Evolutionary conservation across 2,329 filamentous ascomycete genomes (phyloP).

Genomic region (Kalmusia sp.): DNA sequence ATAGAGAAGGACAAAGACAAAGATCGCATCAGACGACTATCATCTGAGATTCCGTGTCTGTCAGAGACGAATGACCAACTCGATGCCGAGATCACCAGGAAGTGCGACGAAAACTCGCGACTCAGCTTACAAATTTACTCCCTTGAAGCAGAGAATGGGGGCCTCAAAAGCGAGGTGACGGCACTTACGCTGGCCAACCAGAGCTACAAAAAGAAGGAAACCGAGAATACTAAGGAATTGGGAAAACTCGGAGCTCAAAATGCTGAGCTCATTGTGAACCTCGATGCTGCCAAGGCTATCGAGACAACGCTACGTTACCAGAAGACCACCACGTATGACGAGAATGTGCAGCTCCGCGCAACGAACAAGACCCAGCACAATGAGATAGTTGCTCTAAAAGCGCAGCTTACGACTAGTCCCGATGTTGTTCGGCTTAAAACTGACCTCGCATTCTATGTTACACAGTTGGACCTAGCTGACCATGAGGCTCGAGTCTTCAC

Average conservation of each 20-base stretch:
- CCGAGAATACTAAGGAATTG: too few species aligned
- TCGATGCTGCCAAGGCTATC: too few species aligned
- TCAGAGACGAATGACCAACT: neutral
- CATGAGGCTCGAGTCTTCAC: neutral
- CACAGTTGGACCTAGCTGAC: neutral
- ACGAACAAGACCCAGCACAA: neutral
- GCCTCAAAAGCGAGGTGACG: too few species aligned
- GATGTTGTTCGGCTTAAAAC: neutral
- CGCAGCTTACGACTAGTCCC: too few species aligned
- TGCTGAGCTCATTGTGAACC: too few species aligned
- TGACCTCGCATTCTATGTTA: neutral
- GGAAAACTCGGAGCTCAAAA: too few species aligned
- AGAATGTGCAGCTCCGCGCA: neutral
- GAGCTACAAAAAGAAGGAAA: too few species aligned
- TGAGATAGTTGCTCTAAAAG: neutral
- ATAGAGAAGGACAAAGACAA: neutral
- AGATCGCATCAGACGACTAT: neutral
- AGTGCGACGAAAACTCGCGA: too few species aligned
- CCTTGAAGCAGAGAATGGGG: too few species aligned
- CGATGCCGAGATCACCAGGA: too few species aligned
- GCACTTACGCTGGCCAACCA: too few species aligned
- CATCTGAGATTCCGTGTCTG: neutral
- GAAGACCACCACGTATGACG: neutral
- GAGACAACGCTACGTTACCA: neutral
- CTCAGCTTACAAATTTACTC: too few species aligned